Evolutionary conservation across 768 basidiomycete species (phyloP).

Genomic region (Fistulinella prunicolor): DNA sequence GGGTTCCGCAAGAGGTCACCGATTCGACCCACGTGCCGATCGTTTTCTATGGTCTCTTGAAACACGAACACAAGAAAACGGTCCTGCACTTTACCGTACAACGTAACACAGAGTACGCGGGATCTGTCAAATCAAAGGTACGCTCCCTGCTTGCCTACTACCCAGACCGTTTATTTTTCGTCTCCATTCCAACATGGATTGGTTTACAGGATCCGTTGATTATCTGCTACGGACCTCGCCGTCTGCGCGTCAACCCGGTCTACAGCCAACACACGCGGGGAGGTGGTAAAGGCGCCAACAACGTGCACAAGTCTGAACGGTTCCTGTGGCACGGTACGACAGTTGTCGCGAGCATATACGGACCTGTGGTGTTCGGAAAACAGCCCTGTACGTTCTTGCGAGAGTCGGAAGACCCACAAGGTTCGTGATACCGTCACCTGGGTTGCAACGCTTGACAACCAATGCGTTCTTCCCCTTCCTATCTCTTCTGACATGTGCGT

Average conservation of each 20-base stretch:
- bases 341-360: conserved; percentile 83
- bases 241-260: conserved; percentile 79
- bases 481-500: neutral
- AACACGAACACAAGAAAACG: conserved; percentile 95
- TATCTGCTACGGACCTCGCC: conserved; percentile 84
- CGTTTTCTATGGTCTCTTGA: conserved; percentile 75
- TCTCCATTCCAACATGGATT: neutral
- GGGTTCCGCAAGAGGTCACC: conserved; percentile 63
- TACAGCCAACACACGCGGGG: conserved; percentile 92
- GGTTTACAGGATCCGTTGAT: conserved; percentile 73
- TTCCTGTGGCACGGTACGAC: conserved; percentile 82
- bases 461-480: no score
- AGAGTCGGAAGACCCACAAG: conserved; percentile 64
- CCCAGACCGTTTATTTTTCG: neutral
- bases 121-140: conserved; percentile 89
- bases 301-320: conserved; percentile 95
- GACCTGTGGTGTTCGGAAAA: conserved; percentile 84
- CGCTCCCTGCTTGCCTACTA: neutral
- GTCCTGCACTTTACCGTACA: conserved; percentile 91
- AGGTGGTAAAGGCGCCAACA: conserved; percentile 89
- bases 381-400: conserved; percentile 69
- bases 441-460: no score
- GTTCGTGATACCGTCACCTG: no score
- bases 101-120: conserved; percentile 91
- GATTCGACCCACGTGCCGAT: conserved; percentile 44